Percentiles rank a stretch among this genome's conserved stretches.
These are phyloP conservation scores for Coelastrella sp. DNA, from an alignment of 139 green algal species.

Conservation along the genomic window DNA sequence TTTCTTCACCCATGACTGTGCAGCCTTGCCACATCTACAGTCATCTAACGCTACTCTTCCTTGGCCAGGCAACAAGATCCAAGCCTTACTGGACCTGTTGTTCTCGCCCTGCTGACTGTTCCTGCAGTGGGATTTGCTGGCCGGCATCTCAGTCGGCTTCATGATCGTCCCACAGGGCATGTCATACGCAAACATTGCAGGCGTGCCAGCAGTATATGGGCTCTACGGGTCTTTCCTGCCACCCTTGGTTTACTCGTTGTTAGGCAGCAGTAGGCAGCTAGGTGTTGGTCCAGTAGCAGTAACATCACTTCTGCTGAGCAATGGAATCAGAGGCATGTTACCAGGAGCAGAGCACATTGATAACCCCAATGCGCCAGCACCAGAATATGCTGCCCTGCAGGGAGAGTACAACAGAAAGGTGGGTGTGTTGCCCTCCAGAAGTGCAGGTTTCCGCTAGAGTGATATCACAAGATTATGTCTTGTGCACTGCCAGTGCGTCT, in stretches of 20 bases:
- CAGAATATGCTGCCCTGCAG: constrained; percentile 49
- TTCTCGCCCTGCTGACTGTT: too few relatives aligned
- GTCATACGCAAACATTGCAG: constrained; percentile 77
- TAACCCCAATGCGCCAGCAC: constrained; percentile 64
- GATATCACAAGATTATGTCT: too few relatives aligned
- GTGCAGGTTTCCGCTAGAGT: too few relatives aligned
- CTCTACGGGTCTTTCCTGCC: constrained; percentile 92
- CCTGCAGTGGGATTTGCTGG: constrained; percentile 66
- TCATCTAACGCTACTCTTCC: too few relatives aligned
- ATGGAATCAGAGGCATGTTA: constrained; percentile 33
- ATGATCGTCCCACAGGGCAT: constrained; percentile 82
- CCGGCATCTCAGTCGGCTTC: constrained; percentile 79
- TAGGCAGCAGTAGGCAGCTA: constrained; percentile 54
- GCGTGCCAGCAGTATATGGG: constrained; percentile 82
- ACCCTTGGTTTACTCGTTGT: constrained; percentile 77
- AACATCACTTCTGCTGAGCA: constrained; percentile 57
- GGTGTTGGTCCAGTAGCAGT: constrained; percentile 64
- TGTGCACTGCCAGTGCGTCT: too few relatives aligned
- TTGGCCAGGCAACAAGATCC: too few relatives aligned
- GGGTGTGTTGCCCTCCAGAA: neutral
- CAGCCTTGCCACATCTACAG: too few relatives aligned
- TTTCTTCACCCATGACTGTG: too few relatives aligned
- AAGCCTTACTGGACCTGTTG: too few relatives aligned
- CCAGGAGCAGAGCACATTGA: constrained; percentile 49
- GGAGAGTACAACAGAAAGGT: constrained; percentile 60